These are phyloP conservation scores for Stygiomarasmius scandens DNA, from an alignment of 1,284 basidiomycete genomes.

Conservation along the genomic window DNA sequence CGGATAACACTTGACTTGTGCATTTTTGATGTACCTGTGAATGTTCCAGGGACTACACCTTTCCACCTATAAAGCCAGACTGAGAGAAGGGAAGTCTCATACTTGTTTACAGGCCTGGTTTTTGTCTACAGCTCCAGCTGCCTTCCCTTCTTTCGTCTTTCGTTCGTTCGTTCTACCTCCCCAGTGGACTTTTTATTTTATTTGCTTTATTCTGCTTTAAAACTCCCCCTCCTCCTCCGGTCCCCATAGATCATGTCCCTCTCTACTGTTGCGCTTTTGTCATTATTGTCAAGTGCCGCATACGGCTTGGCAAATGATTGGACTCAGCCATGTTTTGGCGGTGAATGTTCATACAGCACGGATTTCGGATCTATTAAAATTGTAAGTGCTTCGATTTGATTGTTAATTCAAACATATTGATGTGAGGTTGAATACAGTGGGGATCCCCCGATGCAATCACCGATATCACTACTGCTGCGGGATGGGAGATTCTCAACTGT, in stretches of 20 bases:
- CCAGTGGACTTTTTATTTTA: not conserved
- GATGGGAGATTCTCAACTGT: conserved; percentile 21
- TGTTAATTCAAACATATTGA: not conserved
- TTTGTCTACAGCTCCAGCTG: no score
- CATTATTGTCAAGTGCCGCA: not conserved
- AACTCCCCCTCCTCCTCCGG: no score
- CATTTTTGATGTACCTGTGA: no score
- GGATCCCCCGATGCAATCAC: conserved; percentile 18
- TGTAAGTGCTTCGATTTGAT: conserved; percentile 3
- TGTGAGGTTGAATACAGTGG: conserved; percentile 13
- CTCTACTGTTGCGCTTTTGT: conserved; percentile 9
- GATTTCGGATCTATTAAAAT: conserved; percentile 18
- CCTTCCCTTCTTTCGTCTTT: no score
- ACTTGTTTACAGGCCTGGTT: no score
- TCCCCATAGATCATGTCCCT: not conserved
- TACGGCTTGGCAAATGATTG: conserved; percentile 17
- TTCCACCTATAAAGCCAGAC: no score
- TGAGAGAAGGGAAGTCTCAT: no score
- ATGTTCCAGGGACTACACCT: no score
- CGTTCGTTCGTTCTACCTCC: no score
- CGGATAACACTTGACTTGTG: no score
- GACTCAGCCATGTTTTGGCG: conserved; percentile 15
- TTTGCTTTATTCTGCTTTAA: not conserved
- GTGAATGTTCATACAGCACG: conserved; percentile 17
- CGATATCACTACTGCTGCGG: conserved; percentile 20